phyloP scores from a whole-genome alignment of 345 rosid genomes.

The Eucalyptus polybractea region DNA sequence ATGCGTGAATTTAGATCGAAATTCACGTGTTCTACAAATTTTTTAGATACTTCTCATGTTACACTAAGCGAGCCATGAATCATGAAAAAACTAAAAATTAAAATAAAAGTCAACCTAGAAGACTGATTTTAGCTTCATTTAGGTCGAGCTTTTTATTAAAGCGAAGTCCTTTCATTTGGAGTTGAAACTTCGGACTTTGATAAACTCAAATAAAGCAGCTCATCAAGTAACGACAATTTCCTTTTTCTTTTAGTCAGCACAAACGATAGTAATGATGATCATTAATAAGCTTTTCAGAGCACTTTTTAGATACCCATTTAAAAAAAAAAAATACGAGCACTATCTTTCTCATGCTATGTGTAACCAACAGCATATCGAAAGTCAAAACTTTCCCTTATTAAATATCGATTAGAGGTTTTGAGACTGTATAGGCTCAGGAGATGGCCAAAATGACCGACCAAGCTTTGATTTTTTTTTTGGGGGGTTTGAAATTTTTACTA shows the following conservation, averaged over 20 bases:
- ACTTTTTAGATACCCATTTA: not conserved
- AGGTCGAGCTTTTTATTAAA: not conserved
- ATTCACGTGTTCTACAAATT: rapidly evolving
- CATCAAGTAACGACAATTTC: not conserved
- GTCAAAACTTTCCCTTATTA: not conserved
- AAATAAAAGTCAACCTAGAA: not conserved
- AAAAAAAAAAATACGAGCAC: not conserved
- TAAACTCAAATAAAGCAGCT: not conserved
- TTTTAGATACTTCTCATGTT: not conserved
- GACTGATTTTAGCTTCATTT: not conserved
- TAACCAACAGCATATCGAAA: not conserved
- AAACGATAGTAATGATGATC: not conserved
- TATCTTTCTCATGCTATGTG: not conserved
- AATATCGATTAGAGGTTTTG: not conserved
- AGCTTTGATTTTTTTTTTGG: not conserved
- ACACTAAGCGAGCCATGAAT: not conserved
- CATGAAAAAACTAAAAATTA: not conserved
- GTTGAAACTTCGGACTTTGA: not conserved
- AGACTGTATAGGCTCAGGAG: rapidly evolving
- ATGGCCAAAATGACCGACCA: not conserved
- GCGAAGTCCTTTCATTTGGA: not conserved
- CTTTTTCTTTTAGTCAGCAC: not conserved
- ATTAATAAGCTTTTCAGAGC: rapidly evolving
- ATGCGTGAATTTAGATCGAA: not conserved
- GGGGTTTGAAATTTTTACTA: not conserved